A percentile compares a stretch with the other conserved stretches of the same genome.
phyloP scores from a whole-genome alignment of 2,329 filamentous ascomycete species.

The Diplocarpon rosae region DNA sequence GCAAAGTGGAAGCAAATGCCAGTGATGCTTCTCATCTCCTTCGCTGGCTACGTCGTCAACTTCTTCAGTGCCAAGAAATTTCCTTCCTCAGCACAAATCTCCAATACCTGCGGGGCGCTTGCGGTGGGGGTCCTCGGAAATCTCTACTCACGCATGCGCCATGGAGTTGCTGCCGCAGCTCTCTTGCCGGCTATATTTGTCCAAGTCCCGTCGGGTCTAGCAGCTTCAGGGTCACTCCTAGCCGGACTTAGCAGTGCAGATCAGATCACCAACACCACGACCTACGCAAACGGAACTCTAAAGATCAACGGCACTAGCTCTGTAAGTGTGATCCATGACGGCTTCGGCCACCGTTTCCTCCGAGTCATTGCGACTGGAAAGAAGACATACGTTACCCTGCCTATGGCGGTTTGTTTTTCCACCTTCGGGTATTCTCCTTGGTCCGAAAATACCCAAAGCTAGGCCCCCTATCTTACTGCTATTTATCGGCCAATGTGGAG shows the following conservation, averaged over 20 bases:
- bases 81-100: conserved; percentile 58
- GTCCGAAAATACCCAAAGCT: conserved; percentile 1
- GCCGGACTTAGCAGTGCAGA: conserved; percentile 47
- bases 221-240: conserved; percentile 46
- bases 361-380: background rate
- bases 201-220: conserved; percentile 52
- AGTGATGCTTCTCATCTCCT: conserved; percentile 63
- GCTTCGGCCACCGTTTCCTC: conserved; percentile 1
- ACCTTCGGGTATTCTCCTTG: conserved; percentile 8
- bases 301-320: conserved; percentile 17
- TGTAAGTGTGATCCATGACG: conserved; percentile 13
- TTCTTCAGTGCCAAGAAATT: conserved; percentile 60
- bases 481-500: conserved; percentile 9
- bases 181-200: conserved; percentile 82
- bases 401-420: conserved; percentile 13
- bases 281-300: conserved; percentile 21
- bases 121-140: conserved; percentile 69
- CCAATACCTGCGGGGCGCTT: conserved; percentile 66
- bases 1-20: conserved; percentile 74
- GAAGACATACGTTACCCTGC: conserved; percentile 3
- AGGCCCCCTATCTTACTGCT: conserved; percentile 2
- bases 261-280: conserved; percentile 33
- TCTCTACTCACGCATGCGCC: conserved; percentile 52
- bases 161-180: conserved; percentile 65
- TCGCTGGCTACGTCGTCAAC: conserved; percentile 65